Evolutionary conservation across 164 flowering plant species (phyloP).

Genomic region (Vitis riparia): DNA sequence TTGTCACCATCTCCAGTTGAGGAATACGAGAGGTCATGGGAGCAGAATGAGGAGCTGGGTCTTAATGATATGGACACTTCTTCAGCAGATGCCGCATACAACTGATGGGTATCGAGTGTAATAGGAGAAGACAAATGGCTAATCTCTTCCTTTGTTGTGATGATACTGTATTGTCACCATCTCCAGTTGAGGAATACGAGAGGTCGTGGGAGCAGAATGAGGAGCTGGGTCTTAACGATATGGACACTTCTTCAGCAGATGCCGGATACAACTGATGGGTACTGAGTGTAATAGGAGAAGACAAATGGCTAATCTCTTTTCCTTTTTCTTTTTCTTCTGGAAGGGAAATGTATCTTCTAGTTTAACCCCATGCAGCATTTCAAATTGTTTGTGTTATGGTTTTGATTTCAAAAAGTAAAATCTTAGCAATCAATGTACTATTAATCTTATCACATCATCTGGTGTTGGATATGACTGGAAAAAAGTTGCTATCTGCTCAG

Average conservation of each 20-base stretch:
- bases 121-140: too few relatives aligned
- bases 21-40: constrained; percentile 94
- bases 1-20: constrained; percentile 48
- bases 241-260: constrained; percentile 89
- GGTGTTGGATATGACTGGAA: too few relatives aligned
- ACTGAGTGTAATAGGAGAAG: too few relatives aligned
- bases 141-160: neutral
- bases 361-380: too few relatives aligned
- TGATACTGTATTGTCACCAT: neutral
- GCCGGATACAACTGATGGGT: constrained; percentile 43
- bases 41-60: constrained; percentile 93
- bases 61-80: constrained; percentile 92
- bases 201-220: constrained; percentile 97
- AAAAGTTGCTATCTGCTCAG: too few relatives aligned
- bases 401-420: too few relatives aligned
- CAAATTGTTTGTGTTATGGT: too few relatives aligned
- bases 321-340: too few relatives aligned
- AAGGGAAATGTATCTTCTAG: too few relatives aligned
- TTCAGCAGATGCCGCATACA: constrained; percentile 81
- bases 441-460: too few relatives aligned
- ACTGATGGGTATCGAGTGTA: neutral
- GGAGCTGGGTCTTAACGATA: constrained; percentile 93
- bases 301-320: too few relatives aligned
- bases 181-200: constrained; percentile 82
- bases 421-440: too few relatives aligned